These are phyloP conservation scores for Isatis tinctoria DNA, from an alignment of 345 rosid genomes.

Conservation along the genomic window DNA sequence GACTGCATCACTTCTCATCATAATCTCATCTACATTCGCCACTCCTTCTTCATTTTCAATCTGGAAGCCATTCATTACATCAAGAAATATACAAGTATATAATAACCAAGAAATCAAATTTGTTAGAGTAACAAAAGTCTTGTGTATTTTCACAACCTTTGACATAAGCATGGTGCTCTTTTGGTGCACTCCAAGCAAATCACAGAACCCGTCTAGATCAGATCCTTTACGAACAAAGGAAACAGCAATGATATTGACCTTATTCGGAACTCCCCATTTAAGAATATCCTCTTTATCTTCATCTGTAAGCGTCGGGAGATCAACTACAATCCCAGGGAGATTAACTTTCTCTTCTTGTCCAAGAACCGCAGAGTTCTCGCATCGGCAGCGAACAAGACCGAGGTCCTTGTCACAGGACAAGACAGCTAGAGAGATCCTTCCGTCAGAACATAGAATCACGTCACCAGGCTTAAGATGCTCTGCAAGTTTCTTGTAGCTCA, in stretches of 20 bases:
- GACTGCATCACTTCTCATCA: no score
- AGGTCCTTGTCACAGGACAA: no score
- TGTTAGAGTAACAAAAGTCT: not conserved
- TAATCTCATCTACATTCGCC: not conserved
- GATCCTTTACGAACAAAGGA: slow-evolving; percentile 12
- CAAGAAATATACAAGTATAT: not conserved
- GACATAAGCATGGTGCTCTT: slow-evolving; percentile 4
- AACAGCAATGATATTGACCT: not conserved
- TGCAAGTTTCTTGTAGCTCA: no score
- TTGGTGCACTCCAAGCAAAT: not conserved
- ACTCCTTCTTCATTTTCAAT: slow-evolving; percentile 11
- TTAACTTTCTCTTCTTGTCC: slow-evolving; percentile 1
- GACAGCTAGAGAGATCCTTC: no score
- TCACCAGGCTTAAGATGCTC: no score
- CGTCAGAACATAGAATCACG: no score
- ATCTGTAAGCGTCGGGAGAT: slow-evolving; percentile 2
- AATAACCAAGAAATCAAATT: not conserved
- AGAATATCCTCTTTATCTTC: slow-evolving; percentile 7
- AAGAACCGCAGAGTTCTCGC: slow-evolving; percentile 7
- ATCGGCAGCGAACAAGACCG: no score
- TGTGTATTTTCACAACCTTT: not conserved
- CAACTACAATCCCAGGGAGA: slow-evolving; percentile 1
- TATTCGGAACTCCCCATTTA: slow-evolving; percentile 7
- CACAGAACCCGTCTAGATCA: no score
- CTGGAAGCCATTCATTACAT: not conserved